Percentiles rank a stretch among this genome's conserved stretches.
Conservation (phyloP, 306 rosid species). For the Trifolium dubium region DNA sequence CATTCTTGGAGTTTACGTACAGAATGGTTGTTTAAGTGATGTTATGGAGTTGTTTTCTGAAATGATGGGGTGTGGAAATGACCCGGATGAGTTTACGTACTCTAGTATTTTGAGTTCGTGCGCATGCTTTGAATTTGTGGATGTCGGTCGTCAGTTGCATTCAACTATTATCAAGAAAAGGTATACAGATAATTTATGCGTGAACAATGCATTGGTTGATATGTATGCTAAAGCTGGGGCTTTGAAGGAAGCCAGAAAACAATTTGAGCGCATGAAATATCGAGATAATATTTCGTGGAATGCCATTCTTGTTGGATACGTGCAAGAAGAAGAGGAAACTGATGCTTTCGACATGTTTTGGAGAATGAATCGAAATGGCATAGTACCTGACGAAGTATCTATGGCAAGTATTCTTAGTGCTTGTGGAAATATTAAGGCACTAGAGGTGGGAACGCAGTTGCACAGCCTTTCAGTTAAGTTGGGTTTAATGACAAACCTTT, state of each 20-base stretch:
- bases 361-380: constrained; percentile 60
- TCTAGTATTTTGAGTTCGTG: constrained; percentile 83
- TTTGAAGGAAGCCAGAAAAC: constrained; percentile 68
- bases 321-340: constrained; percentile 60
- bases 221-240: constrained; percentile 86
- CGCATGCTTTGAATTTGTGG: constrained; percentile 53
- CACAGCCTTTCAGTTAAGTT: constrained; percentile 70
- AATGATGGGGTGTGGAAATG: constrained; percentile 57
- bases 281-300: constrained; percentile 85
- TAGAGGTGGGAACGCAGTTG: constrained; percentile 62
- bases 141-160: constrained; percentile 70
- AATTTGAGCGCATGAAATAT: constrained; percentile 64
- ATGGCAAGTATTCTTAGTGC: constrained; percentile 84
- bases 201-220: constrained; percentile 75
- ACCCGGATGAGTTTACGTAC: constrained; percentile 77
- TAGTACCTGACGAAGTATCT: constrained; percentile 75
- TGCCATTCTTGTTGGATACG: constrained; percentile 82
- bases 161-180: constrained; percentile 65
- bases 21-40: constrained; percentile 54
- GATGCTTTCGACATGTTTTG: constrained; percentile 69
- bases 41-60: constrained; percentile 59
- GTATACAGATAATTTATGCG: constrained; percentile 57
- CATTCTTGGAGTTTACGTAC: constrained; percentile 76
- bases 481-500: constrained; percentile 73
- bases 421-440: constrained; percentile 64